Evolutionary conservation across 2,329 filamentous ascomycete genomes (phyloP), one percentile per base, ranked within the genome.

Genomic region (Penicillium expansum): DNA sequence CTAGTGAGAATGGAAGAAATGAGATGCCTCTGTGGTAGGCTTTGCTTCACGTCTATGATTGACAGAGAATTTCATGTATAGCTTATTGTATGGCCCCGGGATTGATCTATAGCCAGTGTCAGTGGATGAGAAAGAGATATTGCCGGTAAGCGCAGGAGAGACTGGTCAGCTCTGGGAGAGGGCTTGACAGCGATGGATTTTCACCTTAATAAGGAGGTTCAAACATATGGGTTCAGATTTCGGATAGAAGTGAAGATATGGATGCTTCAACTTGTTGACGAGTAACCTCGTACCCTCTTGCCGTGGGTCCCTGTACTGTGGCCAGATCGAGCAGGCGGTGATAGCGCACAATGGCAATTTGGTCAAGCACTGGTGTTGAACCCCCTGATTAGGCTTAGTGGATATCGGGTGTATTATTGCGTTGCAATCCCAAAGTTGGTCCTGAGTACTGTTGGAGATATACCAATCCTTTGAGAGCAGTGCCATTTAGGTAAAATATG

Each of bases 21-120:
- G 2, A 7, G 29, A 38, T 2, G 8, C 1, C 5, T 32, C 37
- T 22, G 18, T 6, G 4, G 13, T 32, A 16, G 35, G 8, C 5
- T 29, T 16, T 20, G 9, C 2, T 39, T 51, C 18, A 32, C 7
- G 0, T 22, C 16, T 24, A 3, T 18, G 14, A 35, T 27, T 27
- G 3, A 14, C 8, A 22, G n/a, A 20, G 3, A 14, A 37, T n/a
- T 29, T 20, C 1, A 45, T 52, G 41, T 35, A 52, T 45, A 4
- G 29, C 27, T 27, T 20, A 37, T 20, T 30, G 22, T 37, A 35
- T 37, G 8, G 13, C 16, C 41, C 20, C 16, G 11, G 22, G 22
- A 33, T 20, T n/a, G 30, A 52, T 52, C 50, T 52, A 52, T 52
- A 44, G 41, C n/a, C n/a, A 27, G 5, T 37, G 50, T 52, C 20